Evolutionary conservation across 441 rosid genomes (phyloP), one percentile per base, ranked within the genome.

Genomic region (Adansonia gregorii): DNA sequence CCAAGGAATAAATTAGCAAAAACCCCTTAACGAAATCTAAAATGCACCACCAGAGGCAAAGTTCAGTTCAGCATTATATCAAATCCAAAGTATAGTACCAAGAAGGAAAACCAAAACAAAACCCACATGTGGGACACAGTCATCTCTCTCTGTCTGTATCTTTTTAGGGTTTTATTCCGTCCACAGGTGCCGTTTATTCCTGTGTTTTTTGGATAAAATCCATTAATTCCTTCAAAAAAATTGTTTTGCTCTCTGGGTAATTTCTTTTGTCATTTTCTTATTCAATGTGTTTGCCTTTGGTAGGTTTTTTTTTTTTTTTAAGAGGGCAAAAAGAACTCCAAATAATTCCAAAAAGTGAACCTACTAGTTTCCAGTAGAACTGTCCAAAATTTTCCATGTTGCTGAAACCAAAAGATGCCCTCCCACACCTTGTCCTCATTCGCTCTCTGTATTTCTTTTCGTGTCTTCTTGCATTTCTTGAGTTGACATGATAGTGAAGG

Each of bases 111-210:
- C 41, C 41, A 35, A 35, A 35, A 35, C 41, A 35, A 35, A 35
- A 12, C 3, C 48, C 75, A 8, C 72, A 75, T 75, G 11, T 80
- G 31, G 4, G 87, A 74, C 69, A 82, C 85, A 82, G 80, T 76
- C 83, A 82, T 81, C 76, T 73, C 69, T 41, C 61, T 72, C 66
- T 81, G 71, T 79, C 83, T 63, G 6, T 55, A 77, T 72, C 80
- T 81, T 68, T 56, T 54, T 48, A 61, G 75, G 83, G 80, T 35
- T 73, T 74, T 80, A 78, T 80, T 83, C 84, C 83, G 81, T 78
- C 73, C 51, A 35, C 15, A 48, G 49, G 78, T 67, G 82, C 75
- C 19, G 61, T 64, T 79, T 79, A 75, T 79, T 79, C 45, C 20
- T 68, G 66, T 68, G 58, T 65, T 59, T 68, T 65, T 58, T 66